Evolutionary conservation across 768 basidiomycete genomes (phyloP), one percentile per base, ranked within the genome.

Genomic region (Termitomyces sp.): DNA sequence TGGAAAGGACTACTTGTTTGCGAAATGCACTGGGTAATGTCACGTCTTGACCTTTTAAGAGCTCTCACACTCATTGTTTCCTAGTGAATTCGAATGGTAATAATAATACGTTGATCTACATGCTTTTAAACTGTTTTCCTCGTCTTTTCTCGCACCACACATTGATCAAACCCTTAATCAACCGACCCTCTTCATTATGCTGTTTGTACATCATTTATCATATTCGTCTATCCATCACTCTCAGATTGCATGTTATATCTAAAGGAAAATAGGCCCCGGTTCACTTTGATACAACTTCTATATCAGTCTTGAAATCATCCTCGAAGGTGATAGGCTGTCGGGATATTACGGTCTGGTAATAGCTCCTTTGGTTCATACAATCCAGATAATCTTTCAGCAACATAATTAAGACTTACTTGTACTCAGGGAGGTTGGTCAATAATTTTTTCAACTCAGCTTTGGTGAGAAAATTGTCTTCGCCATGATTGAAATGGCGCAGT

Each of bases 1-100:
- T 62, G 96, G 96, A 32, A 93, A 91, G 66, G 97, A 99, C 67
- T 99, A 98, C 74, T 81, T 99, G 16, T 99, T 99, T 68, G 84
- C 91, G 54, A 96, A 97, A 72, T 98, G 96, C 74, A 94, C 86
- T 6, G 96, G 96, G 96, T 98, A 68, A 69, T 18, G 30, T 43
- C 30, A 13, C 40, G 33, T 56, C 14, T 47, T 32, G 8, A n/a
- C 36, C 24, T 11, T 36, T 32, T 13, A 35, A 51, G 36, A 30
- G n/a, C 9, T 6, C 14, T 30, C 11, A 18, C 33, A 26, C 43
- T 22, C 48, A 26, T 36, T 55, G 47, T 36, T 33, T 26, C 33
- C 35, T 1, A 77, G 76, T 54, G 76, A 77, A 65, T 77, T 77
- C 49, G 76, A 77, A 65, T 77, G 76, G 76, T 77, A 61, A 60